These are phyloP conservation scores for Ceratobasidium sp. DNA, from an alignment of 1,284 basidiomycete species.

Conservation along the genomic window DNA sequence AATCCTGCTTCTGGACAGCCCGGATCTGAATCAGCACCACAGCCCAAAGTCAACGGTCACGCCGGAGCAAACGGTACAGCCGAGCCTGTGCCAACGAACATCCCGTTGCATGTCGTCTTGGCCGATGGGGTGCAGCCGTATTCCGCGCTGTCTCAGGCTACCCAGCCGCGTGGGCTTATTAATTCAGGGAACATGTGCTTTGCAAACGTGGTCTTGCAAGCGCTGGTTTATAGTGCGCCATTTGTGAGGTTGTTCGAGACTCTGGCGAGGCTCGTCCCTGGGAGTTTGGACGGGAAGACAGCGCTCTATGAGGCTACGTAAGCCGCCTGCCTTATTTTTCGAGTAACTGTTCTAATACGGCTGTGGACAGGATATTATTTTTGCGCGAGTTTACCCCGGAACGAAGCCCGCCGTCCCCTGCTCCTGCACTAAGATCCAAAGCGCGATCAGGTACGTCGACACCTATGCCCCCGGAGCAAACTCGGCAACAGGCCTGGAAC, in stretches of 20 bases:
- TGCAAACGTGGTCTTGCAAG: constrained; percentile 93
- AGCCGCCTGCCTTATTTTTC: constrained; percentile 26
- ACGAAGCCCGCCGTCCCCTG: constrained; percentile 63
- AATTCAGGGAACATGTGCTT: constrained; percentile 99
- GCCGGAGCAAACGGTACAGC: constrained; percentile 57
- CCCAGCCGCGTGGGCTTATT: constrained; percentile 83
- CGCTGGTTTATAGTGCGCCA: constrained; percentile 87
- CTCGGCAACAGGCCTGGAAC: constrained; percentile 48
- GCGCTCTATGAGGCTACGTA: constrained; percentile 83
- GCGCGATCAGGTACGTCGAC: constrained; percentile 53
- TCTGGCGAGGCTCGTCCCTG: constrained; percentile 52
- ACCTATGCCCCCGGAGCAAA: constrained; percentile 48
- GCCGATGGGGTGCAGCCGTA: constrained; percentile 48
- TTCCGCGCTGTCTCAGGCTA: constrained; percentile 52
- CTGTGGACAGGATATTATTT: constrained; percentile 20
- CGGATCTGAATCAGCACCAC: constrained; percentile 55
- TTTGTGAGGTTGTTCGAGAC: constrained; percentile 80
- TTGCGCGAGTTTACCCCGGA: constrained; percentile 58
- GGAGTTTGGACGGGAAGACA: constrained; percentile 64
- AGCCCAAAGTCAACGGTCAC: constrained; percentile 62
- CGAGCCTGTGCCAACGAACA: constrained; percentile 66
- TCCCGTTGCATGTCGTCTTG: constrained; percentile 51
- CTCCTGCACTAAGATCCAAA: constrained; percentile 61
- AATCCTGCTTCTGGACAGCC: constrained; percentile 51
- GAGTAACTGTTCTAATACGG: not conserved